Conservation (phyloP, 2,329 filamentous ascomycete genomes). For the Hypoxylon sp. region DNA sequence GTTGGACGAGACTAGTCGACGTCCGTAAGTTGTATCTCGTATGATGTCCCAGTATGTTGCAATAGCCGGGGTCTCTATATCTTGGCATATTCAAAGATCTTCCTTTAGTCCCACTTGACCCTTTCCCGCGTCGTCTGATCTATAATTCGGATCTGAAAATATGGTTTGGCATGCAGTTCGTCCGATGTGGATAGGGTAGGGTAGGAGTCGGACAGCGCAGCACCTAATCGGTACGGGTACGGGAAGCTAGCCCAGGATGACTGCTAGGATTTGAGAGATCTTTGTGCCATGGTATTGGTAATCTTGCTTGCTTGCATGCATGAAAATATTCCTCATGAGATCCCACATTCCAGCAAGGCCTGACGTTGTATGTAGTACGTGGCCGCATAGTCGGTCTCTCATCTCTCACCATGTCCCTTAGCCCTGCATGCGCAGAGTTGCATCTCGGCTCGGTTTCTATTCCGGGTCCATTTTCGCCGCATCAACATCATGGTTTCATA, state of each 20-base stretch:
- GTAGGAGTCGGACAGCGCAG: conserved; percentile 14
- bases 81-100: conserved; percentile 36
- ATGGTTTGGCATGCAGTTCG: conserved; percentile 20
- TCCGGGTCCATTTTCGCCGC: conserved; percentile 48
- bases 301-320: conserved; percentile 40
- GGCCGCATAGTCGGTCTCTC: conserved; percentile 44
- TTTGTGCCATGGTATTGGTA: conserved; percentile 40
- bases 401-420: conserved; percentile 36
- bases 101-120: conserved; percentile 20
- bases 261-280: conserved; percentile 9
- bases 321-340: conserved; percentile 30
- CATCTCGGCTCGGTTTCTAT: conserved; percentile 49
- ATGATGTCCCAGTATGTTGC: conserved; percentile 33
- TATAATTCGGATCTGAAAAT: conserved; percentile 25
- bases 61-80: conserved; percentile 29
- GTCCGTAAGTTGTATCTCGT: conserved; percentile 31
- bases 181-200: conserved; percentile 26
- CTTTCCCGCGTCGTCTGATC: conserved; percentile 24
- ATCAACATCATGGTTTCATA: conserved; percentile 50
- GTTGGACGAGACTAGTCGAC: conserved; percentile 21
- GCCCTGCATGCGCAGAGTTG: conserved; percentile 47
- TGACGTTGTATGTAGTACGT: conserved; percentile 45
- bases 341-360: conserved; percentile 22
- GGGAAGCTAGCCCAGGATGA: conserved; percentile 22
- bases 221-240: background rate